Evolutionary conservation across 2,329 filamentous ascomycete species (phyloP), one percentile per base, ranked within the genome.

Genomic region (Nemania sp.): DNA sequence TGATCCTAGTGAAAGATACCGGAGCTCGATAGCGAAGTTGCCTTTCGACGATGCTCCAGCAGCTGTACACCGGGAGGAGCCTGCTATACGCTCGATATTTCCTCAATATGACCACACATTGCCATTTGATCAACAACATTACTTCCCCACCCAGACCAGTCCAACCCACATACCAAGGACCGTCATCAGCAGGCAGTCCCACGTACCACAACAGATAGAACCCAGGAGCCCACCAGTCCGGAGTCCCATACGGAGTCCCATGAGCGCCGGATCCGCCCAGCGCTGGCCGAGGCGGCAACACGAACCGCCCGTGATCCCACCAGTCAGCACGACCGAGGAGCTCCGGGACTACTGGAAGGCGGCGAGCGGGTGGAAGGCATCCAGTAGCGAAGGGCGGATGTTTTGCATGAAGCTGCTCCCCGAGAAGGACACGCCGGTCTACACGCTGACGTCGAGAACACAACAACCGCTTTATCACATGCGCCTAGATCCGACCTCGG

Each of bases 71-170:
- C 62, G 63, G 25, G 50, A 59, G 2, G 68, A 70, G 40, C 60
- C 76, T 5, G 77, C 82, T 0, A 81, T 90, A 68, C 83, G 84
- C 34, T 92, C 90, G 21, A 92, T 93, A 68, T 93, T 93, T 68
- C 90, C 90, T 7, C 81, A 83, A 32, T 92, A 92, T 71, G 87
- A 93, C 69, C 87, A 86, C 2, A 82, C 82, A 1, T 72, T 91
- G 21, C 80, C 89, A 5, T 81, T 91, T 2, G 80, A 86, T 57
- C 84, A 86, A 59, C 90, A 93, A 70, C 76, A 84, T 48, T 92
- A 93, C 75, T 89, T 83, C 50, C 89, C 90, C 2, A 87, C 85
- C 0, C 85, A 89, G 71, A 76, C 82, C 56, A 86, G 83, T 61
- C 87, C 89, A 12, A 83, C 83, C 1, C 81, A 84, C 34, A 84